phyloP scores from a whole-genome alignment of 2,329 filamentous ascomycete genomes.

The Podosphaera aphanis region DNA sequence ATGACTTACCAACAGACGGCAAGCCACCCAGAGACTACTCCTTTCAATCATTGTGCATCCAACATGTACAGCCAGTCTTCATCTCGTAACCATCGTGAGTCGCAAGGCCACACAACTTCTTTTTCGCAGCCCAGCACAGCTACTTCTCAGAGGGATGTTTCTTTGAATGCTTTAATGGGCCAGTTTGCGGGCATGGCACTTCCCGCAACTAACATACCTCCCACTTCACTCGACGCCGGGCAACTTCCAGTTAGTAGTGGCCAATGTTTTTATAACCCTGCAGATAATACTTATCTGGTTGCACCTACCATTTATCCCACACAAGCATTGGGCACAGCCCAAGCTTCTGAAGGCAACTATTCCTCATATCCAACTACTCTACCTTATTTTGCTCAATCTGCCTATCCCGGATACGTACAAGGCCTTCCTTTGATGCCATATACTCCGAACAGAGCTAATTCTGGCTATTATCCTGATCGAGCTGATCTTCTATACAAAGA shows the following conservation, averaged over 20 bases:
- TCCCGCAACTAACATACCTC: constrained; percentile 17
- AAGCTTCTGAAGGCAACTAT: constrained; percentile 13
- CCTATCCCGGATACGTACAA: constrained; percentile 15
- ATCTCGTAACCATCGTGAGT: constrained; percentile 10
- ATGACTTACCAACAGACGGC: constrained; percentile 17
- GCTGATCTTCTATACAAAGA: constrained; percentile 18
- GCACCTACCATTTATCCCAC: constrained; percentile 14
- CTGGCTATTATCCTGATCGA: constrained; percentile 14
- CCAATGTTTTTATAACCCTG: constrained; percentile 14
- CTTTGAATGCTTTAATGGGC: constrained; percentile 13
- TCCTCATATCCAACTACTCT: constrained; percentile 12
- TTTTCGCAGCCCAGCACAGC: constrained; percentile 7
- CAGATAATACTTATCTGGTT: constrained; percentile 9
- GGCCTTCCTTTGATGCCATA: constrained; percentile 15
- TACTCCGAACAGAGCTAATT: constrained; percentile 9
- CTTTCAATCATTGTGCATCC: constrained; percentile 10
- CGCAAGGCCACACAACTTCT: constrained; percentile 11
- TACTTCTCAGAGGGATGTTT: constrained; percentile 7
- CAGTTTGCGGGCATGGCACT: constrained; percentile 14
- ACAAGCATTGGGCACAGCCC: constrained; percentile 11
- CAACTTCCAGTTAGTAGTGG: constrained; percentile 15
- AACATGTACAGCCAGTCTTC: constrained; percentile 15
- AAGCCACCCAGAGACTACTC: constrained; percentile 10
- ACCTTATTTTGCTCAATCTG: constrained; percentile 14
- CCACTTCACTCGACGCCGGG: constrained; percentile 10